phyloP scores from a whole-genome alignment of 2,329 filamentous ascomycete species.

The Huntiella omanensis region DNA sequence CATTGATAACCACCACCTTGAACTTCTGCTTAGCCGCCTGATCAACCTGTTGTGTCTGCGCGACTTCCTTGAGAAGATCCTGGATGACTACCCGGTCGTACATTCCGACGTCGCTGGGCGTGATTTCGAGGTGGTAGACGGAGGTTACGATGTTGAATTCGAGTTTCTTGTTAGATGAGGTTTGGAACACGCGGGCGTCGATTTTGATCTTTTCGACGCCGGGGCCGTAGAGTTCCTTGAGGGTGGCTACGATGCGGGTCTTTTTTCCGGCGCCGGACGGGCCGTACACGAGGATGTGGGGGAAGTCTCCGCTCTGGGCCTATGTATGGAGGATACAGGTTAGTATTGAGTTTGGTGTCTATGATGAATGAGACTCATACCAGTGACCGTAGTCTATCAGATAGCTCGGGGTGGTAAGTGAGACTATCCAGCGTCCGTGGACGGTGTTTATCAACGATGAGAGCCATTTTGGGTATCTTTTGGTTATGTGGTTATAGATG shows the following conservation, averaged over 20 bases:
- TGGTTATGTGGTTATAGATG: neutral
- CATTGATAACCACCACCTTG: constrained; percentile 98
- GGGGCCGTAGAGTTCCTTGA: constrained; percentile 87
- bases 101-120: constrained; percentile 86
- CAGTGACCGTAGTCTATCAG: constrained; percentile 66
- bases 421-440: constrained; percentile 59
- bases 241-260: constrained; percentile 82
- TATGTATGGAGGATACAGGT: constrained; percentile 19
- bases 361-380: constrained; percentile 29
- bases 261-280: constrained; percentile 96
- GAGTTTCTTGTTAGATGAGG: constrained; percentile 84
- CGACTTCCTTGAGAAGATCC: constrained; percentile 90
- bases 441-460: constrained; percentile 54
- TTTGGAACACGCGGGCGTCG: constrained; percentile 91
- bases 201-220: constrained; percentile 99
- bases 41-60: constrained; percentile 98
- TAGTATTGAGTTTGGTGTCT: neutral
- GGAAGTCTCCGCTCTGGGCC: constrained; percentile 95
- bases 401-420: constrained; percentile 78
- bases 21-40: constrained; percentile 75
- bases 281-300: constrained; percentile 90
- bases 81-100: constrained; percentile 94
- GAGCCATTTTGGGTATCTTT: constrained; percentile 31
- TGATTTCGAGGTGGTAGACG: constrained; percentile 96
- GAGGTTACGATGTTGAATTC: constrained; percentile 98